Percentiles rank a stretch among this genome's conserved stretches.
Conservation (phyloP, 129 eudicot species). For the Flaveria brownii region DNA sequence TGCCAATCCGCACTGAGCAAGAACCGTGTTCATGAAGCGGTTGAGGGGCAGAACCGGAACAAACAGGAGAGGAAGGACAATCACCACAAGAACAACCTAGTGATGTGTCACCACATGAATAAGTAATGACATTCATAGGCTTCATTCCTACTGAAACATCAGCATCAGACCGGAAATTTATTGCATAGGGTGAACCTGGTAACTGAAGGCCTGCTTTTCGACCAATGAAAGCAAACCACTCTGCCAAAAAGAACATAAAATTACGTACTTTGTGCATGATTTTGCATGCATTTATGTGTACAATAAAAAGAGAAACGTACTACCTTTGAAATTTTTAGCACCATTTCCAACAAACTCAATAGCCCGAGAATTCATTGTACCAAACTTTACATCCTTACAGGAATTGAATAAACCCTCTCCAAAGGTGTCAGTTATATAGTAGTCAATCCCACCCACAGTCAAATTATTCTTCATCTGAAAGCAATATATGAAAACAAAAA, state of each 20-base stretch:
- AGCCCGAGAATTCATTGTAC: constrained; percentile 91
- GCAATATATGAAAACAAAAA: constrained; percentile 16
- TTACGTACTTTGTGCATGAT: neutral
- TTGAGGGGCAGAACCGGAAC: constrained; percentile 68
- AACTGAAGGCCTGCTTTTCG: constrained; percentile 52
- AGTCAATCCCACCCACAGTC: constrained; percentile 88
- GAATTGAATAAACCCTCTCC: constrained; percentile 85
- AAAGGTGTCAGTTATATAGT: constrained; percentile 63
- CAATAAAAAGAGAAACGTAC: constrained; percentile 1
- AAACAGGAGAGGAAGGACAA: constrained; percentile 74
- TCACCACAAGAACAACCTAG: constrained; percentile 99
- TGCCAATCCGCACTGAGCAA: constrained; percentile 79
- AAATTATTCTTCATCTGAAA: constrained; percentile 64
- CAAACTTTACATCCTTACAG: constrained; percentile 97
- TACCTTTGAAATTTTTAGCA: constrained; percentile 86
- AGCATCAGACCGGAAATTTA: constrained; percentile 63
- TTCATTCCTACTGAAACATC: constrained; percentile 77
- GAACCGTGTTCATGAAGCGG: constrained; percentile 50
- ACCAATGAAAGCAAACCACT: constrained; percentile 92
- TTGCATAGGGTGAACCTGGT: constrained; percentile 97
- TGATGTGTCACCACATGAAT: constrained; percentile 91
- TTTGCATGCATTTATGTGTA: constrained; percentile 5
- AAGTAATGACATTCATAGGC: constrained; percentile 88
- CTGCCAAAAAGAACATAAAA: constrained; percentile 46
- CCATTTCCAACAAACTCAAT: constrained; percentile 91